Conservation (phyloP, 495 filamentous ascomycete genomes). For the Parathielavia appendiculata region DNA sequence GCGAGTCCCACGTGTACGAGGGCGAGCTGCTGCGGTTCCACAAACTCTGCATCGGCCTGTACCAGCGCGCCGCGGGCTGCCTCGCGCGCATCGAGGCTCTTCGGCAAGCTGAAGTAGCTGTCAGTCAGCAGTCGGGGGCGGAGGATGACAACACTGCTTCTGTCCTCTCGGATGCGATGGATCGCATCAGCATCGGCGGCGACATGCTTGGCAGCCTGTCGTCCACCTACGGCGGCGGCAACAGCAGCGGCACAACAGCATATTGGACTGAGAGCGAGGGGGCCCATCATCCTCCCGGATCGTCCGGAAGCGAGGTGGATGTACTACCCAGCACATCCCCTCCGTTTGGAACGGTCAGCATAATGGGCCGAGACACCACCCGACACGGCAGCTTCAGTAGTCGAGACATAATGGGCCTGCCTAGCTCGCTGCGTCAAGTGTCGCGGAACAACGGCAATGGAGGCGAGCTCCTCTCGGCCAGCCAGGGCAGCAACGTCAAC, state of each 20-base stretch:
- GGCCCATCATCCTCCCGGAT: slow-evolving; percentile 34
- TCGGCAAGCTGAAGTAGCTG: slow-evolving; percentile 55
- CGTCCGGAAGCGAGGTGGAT: slow-evolving; percentile 48
- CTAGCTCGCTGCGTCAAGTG: slow-evolving; percentile 37
- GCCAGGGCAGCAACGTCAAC: slow-evolving; percentile 8
- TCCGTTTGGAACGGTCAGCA: slow-evolving; percentile 28
- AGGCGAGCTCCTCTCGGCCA: neutral
- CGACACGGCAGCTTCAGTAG: slow-evolving; percentile 32
- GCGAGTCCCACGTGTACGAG: slow-evolving; percentile 46
- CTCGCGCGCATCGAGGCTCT: slow-evolving; percentile 29
- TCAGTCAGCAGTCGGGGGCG: slow-evolving; percentile 44
- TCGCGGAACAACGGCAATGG: slow-evolving; percentile 25
- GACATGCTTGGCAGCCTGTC: slow-evolving; percentile 32
- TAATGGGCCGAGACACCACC: slow-evolving; percentile 29
- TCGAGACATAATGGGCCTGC: slow-evolving; percentile 17
- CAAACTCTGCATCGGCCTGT: slow-evolving; percentile 62
- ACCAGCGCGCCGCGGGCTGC: slow-evolving; percentile 56
- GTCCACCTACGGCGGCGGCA: slow-evolving; percentile 29
- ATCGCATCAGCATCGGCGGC: slow-evolving; percentile 53
- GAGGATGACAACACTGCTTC: slow-evolving; percentile 41
- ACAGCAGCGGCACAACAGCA: slow-evolving; percentile 25
- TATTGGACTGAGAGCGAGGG: slow-evolving; percentile 35
- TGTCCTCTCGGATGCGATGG: slow-evolving; percentile 69
- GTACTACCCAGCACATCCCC: slow-evolving; percentile 29
- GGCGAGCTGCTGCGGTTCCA: slow-evolving; percentile 71